Base-by-base conservation (phyloP, 768 basidiomycete genomes). In the Suillus ampliporus region DNA sequence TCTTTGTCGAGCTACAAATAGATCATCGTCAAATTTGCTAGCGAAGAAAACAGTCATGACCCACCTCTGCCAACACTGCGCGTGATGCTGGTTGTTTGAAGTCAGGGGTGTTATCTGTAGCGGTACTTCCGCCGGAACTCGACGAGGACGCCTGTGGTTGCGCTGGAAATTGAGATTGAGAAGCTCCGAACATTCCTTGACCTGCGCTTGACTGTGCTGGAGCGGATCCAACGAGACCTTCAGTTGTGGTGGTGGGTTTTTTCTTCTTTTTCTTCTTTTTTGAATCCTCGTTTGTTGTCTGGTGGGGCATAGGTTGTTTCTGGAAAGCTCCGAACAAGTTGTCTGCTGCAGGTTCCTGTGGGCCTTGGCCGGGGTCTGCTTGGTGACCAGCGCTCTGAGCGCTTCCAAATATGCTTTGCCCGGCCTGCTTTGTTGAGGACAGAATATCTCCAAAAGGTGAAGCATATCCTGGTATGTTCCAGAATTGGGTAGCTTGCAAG, bases 1-100 rank as follows among this genome's bases (percentile, higher is more conserved):
- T 54, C 46, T 31, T 34, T 37, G 17, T 59, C 52, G n/a, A 21
- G 28, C 58, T 59, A 38, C 9, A n/a, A 14, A 21, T 57, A 28
- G 2, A 28, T n/a, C 11, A 40, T 40, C 11, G 11, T 56, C 38
- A 1, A 11, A 26, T 40, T 11, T 40, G 17, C 17, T 26, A 26
- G 38, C 28, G 19, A 56, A 13, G 3, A 5, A 9, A 40, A 13
- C 23, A 11, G 11, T 28, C 54, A 28, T 28, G 26, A 28, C 38
- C 4, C 17, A 56, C 54, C 17, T 56, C 17, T 28, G 38, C 38
- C 11, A 56, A 26, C 19, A 26, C 17, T n/a, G 3, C 11, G 23
- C 11, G 10, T 26, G 21, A 7, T 37, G 35, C 34, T 37, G 35
- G 8, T 37, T 37, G 21, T 3, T 53, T 53, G 21, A 9, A 53